phyloP scores from a whole-genome alignment of 208 protist species.

The Trypanosoma brucei region DNA sequence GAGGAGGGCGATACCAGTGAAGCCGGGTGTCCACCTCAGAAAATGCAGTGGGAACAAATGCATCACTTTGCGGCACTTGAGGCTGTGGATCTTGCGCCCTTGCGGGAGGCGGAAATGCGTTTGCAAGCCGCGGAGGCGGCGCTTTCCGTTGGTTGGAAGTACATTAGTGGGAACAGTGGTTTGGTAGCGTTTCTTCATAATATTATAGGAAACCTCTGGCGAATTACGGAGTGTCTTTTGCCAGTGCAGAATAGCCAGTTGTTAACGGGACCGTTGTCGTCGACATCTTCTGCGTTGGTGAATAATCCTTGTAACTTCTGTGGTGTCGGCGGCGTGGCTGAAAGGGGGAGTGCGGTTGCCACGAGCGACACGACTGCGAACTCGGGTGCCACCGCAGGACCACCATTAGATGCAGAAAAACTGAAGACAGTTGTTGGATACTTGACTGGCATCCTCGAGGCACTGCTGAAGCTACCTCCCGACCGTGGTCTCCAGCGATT shows the following conservation, averaged over 20 bases:
- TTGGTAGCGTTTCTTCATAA: neutral
- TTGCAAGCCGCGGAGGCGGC: slow-evolving; percentile 14
- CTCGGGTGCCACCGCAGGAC: neutral
- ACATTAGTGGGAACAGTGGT: slow-evolving; percentile 2
- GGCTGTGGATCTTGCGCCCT: slow-evolving; percentile 5
- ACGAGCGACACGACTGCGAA: neutral
- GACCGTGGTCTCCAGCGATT: slow-evolving; percentile 3
- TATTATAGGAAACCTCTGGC: slow-evolving; percentile 11
- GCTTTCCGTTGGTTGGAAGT: slow-evolving; percentile 7
- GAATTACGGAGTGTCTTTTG: slow-evolving; percentile 18
- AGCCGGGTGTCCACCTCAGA: neutral
- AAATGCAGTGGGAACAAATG: neutral
- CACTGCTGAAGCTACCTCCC: slow-evolving; percentile 15
- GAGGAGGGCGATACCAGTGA: neutral
- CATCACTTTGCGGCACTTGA: slow-evolving; percentile 4
- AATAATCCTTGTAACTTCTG: neutral
- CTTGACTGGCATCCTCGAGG: slow-evolving; percentile 18
- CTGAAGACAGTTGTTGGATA: neutral
- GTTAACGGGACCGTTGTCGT: neutral
- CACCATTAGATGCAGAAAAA: neutral
- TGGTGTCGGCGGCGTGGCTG: neutral
- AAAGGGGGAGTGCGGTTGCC: neutral
- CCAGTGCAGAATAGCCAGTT: slow-evolving; percentile 4
- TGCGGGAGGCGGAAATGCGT: slow-evolving; percentile 12
- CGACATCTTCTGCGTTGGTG: neutral